Conservation (phyloP, 2,329 filamentous ascomycete species). For the Aspergillus puulaauensis region DNA sequence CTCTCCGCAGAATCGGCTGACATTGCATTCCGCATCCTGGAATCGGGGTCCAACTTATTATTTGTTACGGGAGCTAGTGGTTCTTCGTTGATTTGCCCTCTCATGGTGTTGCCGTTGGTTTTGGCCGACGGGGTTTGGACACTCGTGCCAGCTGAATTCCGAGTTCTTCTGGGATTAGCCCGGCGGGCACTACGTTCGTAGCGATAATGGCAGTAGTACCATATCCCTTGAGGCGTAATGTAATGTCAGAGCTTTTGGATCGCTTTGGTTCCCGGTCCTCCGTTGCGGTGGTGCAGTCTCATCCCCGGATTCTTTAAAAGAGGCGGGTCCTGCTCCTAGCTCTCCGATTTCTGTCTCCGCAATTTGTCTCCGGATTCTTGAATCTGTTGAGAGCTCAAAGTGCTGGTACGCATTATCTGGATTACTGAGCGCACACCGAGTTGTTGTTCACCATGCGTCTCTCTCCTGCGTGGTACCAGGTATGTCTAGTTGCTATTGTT, state of each 20-base stretch:
- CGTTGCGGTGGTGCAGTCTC: conserved; percentile 15
- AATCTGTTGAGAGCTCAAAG: background rate
- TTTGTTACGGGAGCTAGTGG: conserved; percentile 6
- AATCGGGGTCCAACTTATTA: background rate
- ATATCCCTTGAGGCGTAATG: background rate
- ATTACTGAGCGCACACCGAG: background rate
- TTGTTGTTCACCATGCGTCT: conserved; percentile 48
- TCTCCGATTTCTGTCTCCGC: conserved; percentile 16
- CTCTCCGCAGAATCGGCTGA: conserved; percentile 17
- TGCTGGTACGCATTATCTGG: background rate
- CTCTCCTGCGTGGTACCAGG: conserved; percentile 59
- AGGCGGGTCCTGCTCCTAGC: conserved; percentile 18
- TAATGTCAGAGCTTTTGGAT: background rate
- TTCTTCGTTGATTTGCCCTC: background rate
- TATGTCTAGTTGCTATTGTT: conserved; percentile 23
- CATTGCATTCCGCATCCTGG: conserved; percentile 5
- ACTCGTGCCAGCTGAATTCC: background rate
- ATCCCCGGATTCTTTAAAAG: conserved; percentile 25
- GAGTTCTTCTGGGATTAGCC: conserved; percentile 10
- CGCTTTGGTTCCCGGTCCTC: background rate
- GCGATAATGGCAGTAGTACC: background rate
- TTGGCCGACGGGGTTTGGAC: background rate
- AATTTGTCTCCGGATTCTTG: conserved; percentile 14
- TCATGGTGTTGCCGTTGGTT: background rate
- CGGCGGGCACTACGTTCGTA: conserved; percentile 8